These are phyloP conservation scores for Decorospora gaudefroyi DNA, from an alignment of 2,329 filamentous ascomycete genomes.

Conservation along the genomic window DNA sequence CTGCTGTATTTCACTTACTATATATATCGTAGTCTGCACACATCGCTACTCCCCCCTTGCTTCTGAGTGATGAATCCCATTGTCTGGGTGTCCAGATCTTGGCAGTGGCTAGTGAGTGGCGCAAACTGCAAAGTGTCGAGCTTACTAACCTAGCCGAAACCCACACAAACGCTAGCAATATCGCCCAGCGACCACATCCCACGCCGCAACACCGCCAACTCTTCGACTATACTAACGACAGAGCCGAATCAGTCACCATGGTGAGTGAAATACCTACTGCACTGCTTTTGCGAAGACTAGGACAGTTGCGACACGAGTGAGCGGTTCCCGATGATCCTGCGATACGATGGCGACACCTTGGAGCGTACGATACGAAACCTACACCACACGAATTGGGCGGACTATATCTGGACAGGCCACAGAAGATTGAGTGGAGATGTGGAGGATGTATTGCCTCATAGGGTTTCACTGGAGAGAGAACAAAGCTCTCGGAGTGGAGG, in stretches of 20 bases:
- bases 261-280: slow-evolving; percentile 33
- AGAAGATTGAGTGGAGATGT: no score
- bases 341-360: slow-evolving; percentile 28
- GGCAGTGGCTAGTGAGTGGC: slow-evolving; percentile 26
- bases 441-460: no score
- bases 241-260: slow-evolving; percentile 49
- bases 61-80: neutral
- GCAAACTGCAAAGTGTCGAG: neutral
- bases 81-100: neutral
- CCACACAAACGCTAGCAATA: slow-evolving; percentile 41
- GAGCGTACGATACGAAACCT: slow-evolving; percentile 15
- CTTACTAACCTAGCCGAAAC: slow-evolving; percentile 40
- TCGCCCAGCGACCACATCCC: slow-evolving; percentile 24
- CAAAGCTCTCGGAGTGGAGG: no score
- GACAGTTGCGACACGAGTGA: slow-evolving; percentile 37
- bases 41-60: no score
- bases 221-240: slow-evolving; percentile 44
- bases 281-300: slow-evolving; percentile 7
- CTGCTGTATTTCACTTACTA: neutral
- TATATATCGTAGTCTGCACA: no score
- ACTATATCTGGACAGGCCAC: neutral
- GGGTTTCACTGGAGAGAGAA: no score
- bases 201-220: slow-evolving; percentile 44
- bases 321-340: slow-evolving; percentile 20
- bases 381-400: neutral